Conservation (phyloP, 306 rosid species). For the Purshia tridentata region DNA sequence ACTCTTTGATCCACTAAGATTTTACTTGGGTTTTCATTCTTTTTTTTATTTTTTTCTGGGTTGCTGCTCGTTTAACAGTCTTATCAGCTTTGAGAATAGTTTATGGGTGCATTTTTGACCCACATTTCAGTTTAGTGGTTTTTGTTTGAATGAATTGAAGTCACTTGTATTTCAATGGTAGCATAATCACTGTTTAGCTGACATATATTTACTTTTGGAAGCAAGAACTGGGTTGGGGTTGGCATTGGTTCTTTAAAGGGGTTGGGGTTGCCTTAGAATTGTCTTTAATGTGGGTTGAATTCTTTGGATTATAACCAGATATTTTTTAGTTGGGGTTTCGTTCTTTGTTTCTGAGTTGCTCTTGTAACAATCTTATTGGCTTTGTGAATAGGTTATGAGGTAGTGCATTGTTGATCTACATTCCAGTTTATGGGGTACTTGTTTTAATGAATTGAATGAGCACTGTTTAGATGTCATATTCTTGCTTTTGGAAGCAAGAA, state of each 20-base stretch:
- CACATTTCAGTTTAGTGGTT: not conserved
- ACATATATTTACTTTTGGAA: slow-evolving; percentile 1
- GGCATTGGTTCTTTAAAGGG: not conserved
- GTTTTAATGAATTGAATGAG: not conserved
- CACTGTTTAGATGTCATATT: not conserved
- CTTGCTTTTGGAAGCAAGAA: slow-evolving; percentile 7
- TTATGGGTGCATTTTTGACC: not conserved
- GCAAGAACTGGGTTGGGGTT: slow-evolving; percentile 2
- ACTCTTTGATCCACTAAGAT: slow-evolving; percentile 3
- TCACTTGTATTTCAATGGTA: not conserved
- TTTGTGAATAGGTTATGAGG: not conserved
- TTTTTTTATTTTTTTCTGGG: not conserved
- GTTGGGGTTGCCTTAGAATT: not conserved
- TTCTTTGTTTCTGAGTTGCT: too few relatives aligned
- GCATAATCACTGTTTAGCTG: not conserved
- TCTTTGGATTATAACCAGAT: not conserved
- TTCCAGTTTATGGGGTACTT: not conserved
- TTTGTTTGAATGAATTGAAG: not conserved
- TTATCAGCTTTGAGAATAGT: not conserved
- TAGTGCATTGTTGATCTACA: not conserved
- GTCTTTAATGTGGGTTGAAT: slow-evolving; percentile 6
- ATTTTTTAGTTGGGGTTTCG: too few relatives aligned
- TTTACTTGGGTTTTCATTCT: not conserved
- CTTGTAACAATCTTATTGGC: too few relatives aligned
- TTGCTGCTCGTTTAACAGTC: not conserved